These are phyloP conservation scores for Barnettozyma salicaria DNA, from an alignment of 805 yeast genomes.

Conservation along the genomic window DNA sequence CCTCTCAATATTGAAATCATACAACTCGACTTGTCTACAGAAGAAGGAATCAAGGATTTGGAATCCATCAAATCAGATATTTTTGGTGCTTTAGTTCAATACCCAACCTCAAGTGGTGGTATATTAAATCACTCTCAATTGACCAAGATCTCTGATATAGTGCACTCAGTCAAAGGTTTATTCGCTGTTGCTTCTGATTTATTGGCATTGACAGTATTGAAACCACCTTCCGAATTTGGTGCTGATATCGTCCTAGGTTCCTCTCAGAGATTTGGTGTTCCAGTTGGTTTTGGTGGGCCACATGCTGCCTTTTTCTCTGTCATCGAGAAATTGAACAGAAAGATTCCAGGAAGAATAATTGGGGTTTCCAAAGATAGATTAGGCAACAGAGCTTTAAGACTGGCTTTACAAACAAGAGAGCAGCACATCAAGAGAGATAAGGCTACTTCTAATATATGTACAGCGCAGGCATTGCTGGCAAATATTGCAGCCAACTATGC, in stretches of 20 bases:
- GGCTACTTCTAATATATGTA: slow-evolving; percentile 96
- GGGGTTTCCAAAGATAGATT: slow-evolving; percentile 90
- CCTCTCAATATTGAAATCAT: slow-evolving; percentile 65
- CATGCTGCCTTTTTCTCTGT: slow-evolving; percentile 98
- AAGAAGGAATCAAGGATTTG: slow-evolving; percentile 32
- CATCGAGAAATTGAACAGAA: slow-evolving; percentile 71
- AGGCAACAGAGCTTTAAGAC: slow-evolving; percentile 82
- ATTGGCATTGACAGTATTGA: slow-evolving; percentile 77
- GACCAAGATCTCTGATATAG: slow-evolving; percentile 49
- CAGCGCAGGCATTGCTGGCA: slow-evolving; percentile 95
- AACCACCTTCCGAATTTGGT: slow-evolving; percentile 78
- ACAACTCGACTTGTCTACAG: slow-evolving; percentile 47
- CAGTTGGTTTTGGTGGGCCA: slow-evolving; percentile 97
- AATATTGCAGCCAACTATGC: slow-evolving; percentile 95
- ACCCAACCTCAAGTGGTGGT: slow-evolving; percentile 84
- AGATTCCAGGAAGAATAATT: slow-evolving; percentile 93
- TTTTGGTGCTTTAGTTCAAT: slow-evolving; percentile 84
- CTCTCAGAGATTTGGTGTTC: slow-evolving; percentile 95
- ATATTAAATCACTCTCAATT: slow-evolving; percentile 45
- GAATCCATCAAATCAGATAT: slow-evolving; percentile 33
- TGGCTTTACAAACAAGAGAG: slow-evolving; percentile 96
- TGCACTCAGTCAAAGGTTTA: slow-evolving; percentile 69
- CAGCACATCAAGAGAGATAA: slow-evolving; percentile 97
- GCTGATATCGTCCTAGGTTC: slow-evolving; percentile 94
- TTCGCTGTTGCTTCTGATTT: slow-evolving; percentile 88